phyloP scores from a whole-genome alignment of 139 green algal genomes.

The Deuterostichococcus epilithicus region DNA sequence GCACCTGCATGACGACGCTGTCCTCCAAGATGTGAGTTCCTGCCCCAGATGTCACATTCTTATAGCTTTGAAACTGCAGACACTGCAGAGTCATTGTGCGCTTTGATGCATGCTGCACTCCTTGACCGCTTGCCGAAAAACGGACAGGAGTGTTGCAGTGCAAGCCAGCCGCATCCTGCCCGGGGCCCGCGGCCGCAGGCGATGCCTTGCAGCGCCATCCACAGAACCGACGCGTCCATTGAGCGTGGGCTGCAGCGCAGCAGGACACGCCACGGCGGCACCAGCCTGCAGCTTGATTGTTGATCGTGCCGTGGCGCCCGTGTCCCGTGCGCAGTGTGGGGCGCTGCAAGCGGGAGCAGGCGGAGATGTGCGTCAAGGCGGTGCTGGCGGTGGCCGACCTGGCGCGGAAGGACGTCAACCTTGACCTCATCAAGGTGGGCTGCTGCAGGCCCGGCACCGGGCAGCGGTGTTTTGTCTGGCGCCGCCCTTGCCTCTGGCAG shows the following conservation, averaged over 20 bases:
- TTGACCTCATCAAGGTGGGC: constrained; percentile 96
- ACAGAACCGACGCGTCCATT: too few species aligned
- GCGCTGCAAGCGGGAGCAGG: constrained; percentile 89
- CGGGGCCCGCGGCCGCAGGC: too few species aligned
- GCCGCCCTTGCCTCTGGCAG: too few species aligned
- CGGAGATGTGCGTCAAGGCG: constrained; percentile 96
- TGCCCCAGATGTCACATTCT: neutral
- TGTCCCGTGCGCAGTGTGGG: constrained; percentile 94
- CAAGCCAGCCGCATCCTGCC: too few species aligned
- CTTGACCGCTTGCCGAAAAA: too few species aligned
- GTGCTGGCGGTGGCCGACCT: constrained; percentile 96
- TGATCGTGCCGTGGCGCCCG: too few species aligned
- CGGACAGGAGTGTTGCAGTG: too few species aligned
- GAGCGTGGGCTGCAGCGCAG: neutral
- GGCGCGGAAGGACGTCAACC: constrained; percentile 92
- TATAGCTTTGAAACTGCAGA: too few species aligned
- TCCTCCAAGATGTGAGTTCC: constrained; percentile 95
- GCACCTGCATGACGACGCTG: constrained; percentile 99
- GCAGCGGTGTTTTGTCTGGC: neutral
- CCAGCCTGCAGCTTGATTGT: neutral
- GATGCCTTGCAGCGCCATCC: too few species aligned
- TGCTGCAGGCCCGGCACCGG: neutral
- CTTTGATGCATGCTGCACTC: too few species aligned
- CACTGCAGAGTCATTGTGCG: too few species aligned
- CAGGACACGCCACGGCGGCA: too few species aligned